Conservation (phyloP, 768 basidiomycete genomes). For the Auriscalpium microsporum region DNA sequence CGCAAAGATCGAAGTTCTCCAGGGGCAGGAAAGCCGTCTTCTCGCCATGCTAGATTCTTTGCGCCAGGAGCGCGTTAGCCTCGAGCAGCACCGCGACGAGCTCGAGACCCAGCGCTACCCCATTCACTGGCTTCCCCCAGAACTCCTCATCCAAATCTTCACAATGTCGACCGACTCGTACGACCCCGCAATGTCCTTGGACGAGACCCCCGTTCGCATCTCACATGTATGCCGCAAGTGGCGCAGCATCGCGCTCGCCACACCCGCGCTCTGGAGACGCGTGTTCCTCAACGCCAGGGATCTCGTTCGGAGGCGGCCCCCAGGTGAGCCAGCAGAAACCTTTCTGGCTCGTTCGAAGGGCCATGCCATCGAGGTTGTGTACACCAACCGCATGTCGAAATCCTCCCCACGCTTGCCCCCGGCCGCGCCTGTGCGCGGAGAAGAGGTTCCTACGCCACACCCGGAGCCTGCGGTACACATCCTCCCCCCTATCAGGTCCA, state of each 20-base stretch:
- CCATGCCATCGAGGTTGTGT: constrained; percentile 2
- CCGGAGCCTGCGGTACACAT: background rate
- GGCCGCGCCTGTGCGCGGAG: background rate
- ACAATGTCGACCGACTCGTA: background rate
- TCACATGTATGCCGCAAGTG: constrained; percentile 12
- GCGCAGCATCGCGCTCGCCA: constrained; percentile 9
- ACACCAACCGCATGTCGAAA: background rate
- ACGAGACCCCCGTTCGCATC: constrained; percentile 4
- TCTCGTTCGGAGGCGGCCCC: background rate
- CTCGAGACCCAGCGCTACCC: constrained; percentile 1
- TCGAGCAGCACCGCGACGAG: constrained; percentile 1
- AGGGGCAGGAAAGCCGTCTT: constrained; percentile 4
- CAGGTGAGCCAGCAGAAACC: background rate
- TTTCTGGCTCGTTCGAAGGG: constrained; percentile 3
- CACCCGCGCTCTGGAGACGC: constrained; percentile 8
- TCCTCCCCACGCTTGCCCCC: background rate
- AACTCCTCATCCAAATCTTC: constrained; percentile 14
- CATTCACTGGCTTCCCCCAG: constrained; percentile 9
- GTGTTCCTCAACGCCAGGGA: constrained; percentile 3
- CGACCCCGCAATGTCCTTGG: background rate
- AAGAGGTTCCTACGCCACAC: background rate
- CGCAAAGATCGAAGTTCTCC: constrained; percentile 2
- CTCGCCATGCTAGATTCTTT: constrained; percentile 7
- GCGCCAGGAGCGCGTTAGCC: background rate
- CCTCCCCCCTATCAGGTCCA: background rate